These are phyloP conservation scores for Amaranthus cruentus DNA, from an alignment of 148 eudicot genomes.

Conservation along the genomic window DNA sequence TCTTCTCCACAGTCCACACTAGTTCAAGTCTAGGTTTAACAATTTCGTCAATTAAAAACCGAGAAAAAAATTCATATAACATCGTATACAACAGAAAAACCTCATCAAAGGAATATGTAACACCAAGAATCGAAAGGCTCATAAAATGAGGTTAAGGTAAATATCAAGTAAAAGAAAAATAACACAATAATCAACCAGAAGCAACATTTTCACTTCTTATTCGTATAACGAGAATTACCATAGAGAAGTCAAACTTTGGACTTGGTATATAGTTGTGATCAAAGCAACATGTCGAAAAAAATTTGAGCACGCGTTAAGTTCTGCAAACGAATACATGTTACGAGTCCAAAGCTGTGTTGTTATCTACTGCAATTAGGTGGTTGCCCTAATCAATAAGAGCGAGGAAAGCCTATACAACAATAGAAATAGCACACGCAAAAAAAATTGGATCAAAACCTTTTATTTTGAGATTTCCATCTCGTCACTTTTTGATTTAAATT, in stretches of 20 bases:
- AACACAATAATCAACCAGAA: neutral
- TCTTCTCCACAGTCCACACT: too few species aligned
- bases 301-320: neutral
- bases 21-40: too few species aligned
- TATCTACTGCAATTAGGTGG: constrained; percentile 13
- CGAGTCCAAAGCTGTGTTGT: neutral
- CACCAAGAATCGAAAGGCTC: too few species aligned
- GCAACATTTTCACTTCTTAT: neutral
- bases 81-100: too few species aligned
- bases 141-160: too few species aligned
- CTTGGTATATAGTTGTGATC: constrained; percentile 6
- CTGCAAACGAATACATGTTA: neutral
- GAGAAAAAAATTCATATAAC: too few species aligned
- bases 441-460: constrained; percentile 16
- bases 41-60: too few species aligned
- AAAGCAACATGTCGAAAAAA: neutral
- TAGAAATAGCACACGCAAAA: constrained; percentile 16
- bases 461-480: constrained; percentile 11
- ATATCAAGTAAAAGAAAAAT: too few species aligned
- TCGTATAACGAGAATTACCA: neutral
- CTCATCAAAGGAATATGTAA: too few species aligned
- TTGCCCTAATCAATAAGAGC: constrained; percentile 9
- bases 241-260: neutral
- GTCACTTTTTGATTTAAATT: neutral
- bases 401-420: constrained; percentile 26